A percentile compares a stretch with the other conserved stretches of the same genome.
phyloP scores from a whole-genome alignment of 2,329 filamentous ascomycete genomes.

The Zalaria sp. region DNA sequence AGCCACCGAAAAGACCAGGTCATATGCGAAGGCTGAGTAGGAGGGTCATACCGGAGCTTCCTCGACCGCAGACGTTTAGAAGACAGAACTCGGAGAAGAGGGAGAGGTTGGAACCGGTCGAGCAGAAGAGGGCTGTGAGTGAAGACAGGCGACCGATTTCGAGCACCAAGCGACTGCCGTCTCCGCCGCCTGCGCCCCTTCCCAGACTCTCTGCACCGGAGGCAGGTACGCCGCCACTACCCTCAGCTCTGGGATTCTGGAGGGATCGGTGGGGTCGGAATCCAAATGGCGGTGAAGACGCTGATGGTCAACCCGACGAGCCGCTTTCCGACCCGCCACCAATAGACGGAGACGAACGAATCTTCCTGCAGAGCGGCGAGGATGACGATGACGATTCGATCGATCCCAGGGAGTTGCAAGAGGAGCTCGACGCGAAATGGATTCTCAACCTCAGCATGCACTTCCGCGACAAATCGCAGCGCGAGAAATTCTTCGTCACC shows the following conservation, averaged over 20 bases:
- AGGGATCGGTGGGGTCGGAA: background rate
- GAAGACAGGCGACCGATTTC: slow-evolving; percentile 35
- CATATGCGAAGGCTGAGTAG: slow-evolving; percentile 19
- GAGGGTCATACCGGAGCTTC: slow-evolving; percentile 64
- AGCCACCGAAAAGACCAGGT: slow-evolving; percentile 8
- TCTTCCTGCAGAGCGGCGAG: background rate
- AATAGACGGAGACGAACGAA: background rate
- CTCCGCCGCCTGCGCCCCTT: slow-evolving; percentile 21
- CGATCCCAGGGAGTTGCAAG: slow-evolving; percentile 52
- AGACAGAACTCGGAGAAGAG: slow-evolving; percentile 71
- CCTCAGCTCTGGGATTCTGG: background rate
- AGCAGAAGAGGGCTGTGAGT: slow-evolving; percentile 59
- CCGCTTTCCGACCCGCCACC: background rate
- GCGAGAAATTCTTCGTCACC: slow-evolving; percentile 97
- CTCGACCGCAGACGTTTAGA: slow-evolving; percentile 64
- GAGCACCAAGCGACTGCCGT: slow-evolving; percentile 29
- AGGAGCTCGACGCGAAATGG: slow-evolving; percentile 79
- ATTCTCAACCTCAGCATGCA: slow-evolving; percentile 98
- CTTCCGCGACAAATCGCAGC: slow-evolving; percentile 79
- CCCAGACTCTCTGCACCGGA: slow-evolving; percentile 26
- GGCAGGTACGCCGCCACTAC: slow-evolving; percentile 6
- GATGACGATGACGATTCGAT: slow-evolving; percentile 16
- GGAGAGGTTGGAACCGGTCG: slow-evolving; percentile 53
- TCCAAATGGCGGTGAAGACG: background rate
- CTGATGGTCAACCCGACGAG: background rate